These are phyloP conservation scores for Claviceps cyperi DNA, from an alignment of 2,329 filamentous ascomycete genomes.

Conservation along the genomic window DNA sequence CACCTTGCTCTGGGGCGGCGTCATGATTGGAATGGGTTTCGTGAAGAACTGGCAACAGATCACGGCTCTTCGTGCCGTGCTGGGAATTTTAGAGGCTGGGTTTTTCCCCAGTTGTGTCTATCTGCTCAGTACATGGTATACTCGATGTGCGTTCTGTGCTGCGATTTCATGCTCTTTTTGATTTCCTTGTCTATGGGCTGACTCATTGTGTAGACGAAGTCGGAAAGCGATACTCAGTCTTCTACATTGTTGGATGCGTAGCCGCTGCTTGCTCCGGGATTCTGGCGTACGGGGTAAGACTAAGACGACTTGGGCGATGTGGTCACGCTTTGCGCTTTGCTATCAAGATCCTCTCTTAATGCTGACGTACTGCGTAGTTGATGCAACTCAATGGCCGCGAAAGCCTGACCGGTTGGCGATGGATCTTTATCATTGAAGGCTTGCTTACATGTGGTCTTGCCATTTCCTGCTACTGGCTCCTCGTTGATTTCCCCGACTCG, in stretches of 20 bases:
- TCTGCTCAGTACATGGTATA: slow-evolving; percentile 61
- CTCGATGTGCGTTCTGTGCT: slow-evolving; percentile 34
- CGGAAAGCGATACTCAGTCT: slow-evolving; percentile 52
- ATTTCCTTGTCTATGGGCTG: slow-evolving; percentile 30
- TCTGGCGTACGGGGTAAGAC: slow-evolving; percentile 47
- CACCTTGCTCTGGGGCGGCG: slow-evolving; percentile 42
- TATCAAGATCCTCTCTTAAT: too few relatives aligned
- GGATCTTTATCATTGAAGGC: slow-evolving; percentile 49
- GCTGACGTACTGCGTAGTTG: slow-evolving; percentile 18
- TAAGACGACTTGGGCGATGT: too few relatives aligned
- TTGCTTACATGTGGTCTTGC: slow-evolving; percentile 39
- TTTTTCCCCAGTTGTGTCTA: slow-evolving; percentile 61
- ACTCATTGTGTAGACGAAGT: slow-evolving; percentile 37
- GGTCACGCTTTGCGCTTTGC: too few relatives aligned
- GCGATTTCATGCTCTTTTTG: slow-evolving; percentile 22
- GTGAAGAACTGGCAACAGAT: slow-evolving; percentile 35
- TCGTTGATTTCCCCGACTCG: slow-evolving; percentile 51
- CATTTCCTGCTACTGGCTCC: slow-evolving; percentile 36
- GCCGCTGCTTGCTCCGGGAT: slow-evolving; percentile 54
- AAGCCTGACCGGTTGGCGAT: slow-evolving; percentile 45
- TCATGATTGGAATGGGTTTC: slow-evolving; percentile 55
- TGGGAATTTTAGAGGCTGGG: slow-evolving; percentile 53
- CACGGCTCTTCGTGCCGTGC: slow-evolving; percentile 39
- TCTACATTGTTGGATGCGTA: slow-evolving; percentile 54
- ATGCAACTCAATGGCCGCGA: slow-evolving; percentile 48